Evolutionary conservation across 1,284 basidiomycete species (phyloP).

Genomic region (Lignosus rhinocerotis): DNA sequence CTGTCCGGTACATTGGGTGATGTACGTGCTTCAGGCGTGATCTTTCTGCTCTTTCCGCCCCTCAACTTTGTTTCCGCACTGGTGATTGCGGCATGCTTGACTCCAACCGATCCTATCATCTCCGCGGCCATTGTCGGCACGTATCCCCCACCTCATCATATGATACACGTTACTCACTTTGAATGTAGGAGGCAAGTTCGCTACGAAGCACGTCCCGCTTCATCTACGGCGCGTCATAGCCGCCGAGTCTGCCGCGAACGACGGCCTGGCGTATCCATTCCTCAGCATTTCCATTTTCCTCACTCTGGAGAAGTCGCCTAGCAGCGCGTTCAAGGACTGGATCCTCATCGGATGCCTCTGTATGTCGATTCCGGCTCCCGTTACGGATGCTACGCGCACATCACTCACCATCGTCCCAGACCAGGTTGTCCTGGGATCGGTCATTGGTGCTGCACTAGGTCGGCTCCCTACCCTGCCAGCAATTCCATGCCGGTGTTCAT

Average conservation of each 20-base stretch:
- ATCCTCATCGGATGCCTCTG: constrained; percentile 81
- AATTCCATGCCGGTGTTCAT: constrained; percentile 1
- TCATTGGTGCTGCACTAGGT: constrained; percentile 80
- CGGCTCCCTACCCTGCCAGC: constrained; percentile 14
- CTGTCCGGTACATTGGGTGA: too few relatives aligned
- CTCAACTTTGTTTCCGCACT: constrained; percentile 76
- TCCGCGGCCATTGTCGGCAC: constrained; percentile 61
- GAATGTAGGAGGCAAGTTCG: constrained; percentile 82
- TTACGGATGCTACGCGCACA: neutral
- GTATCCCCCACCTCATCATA: constrained; percentile 4
- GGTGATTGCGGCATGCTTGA: constrained; percentile 87
- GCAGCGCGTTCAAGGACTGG: constrained; percentile 75
- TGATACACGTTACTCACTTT: constrained; percentile 9
- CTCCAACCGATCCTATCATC: constrained; percentile 91
- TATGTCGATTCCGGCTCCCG: constrained; percentile 36
- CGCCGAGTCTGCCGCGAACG: constrained; percentile 89
- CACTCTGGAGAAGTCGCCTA: constrained; percentile 65
- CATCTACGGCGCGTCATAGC: constrained; percentile 85
- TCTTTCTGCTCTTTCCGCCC: constrained; percentile 68
- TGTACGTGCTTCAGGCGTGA: constrained; percentile 17
- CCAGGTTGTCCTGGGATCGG: constrained; percentile 81
- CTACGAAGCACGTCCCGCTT: constrained; percentile 82
- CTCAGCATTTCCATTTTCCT: constrained; percentile 88
- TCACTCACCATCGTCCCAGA: constrained; percentile 46
- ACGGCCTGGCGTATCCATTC: constrained; percentile 92